These are phyloP conservation scores for Beauveria caledonica DNA, from an alignment of 2,329 filamentous ascomycete genomes.

Conservation along the genomic window DNA sequence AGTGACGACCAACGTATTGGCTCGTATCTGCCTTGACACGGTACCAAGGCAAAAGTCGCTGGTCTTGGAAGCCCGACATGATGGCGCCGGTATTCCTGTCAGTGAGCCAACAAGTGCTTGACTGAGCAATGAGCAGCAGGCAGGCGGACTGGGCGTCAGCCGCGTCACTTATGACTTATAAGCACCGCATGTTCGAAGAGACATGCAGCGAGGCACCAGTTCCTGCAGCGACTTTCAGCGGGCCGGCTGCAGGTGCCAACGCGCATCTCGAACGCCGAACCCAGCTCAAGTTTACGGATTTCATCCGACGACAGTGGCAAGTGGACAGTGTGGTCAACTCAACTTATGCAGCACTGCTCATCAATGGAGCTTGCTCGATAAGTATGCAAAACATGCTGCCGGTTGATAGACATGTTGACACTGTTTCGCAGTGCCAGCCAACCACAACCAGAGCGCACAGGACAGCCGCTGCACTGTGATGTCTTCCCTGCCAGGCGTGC, in stretches of 20 bases:
- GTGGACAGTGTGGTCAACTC: neutral
- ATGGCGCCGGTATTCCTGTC: neutral
- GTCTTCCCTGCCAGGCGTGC: no score
- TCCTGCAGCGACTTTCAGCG: neutral
- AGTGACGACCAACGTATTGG: neutral
- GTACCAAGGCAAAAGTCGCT: neutral
- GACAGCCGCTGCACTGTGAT: neutral
- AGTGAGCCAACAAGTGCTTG: neutral
- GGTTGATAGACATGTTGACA: neutral
- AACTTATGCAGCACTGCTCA: neutral
- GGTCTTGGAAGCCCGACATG: neutral
- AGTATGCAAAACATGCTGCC: neutral
- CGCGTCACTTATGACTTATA: no score
- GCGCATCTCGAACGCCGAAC: no score
- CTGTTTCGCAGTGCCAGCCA: neutral
- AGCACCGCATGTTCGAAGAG: neutral
- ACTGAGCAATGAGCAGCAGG: neutral
- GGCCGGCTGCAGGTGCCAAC: neutral
- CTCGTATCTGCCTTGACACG: no score
- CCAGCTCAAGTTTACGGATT: neutral
- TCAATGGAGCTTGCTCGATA: neutral
- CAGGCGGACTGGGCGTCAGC: neutral
- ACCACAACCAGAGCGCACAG: neutral
- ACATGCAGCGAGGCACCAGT: conserved; percentile 1
- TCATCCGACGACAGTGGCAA: neutral